Evolutionary conservation across 768 basidiomycete species (phyloP).

Genomic region (Calvatia gigantea): DNA sequence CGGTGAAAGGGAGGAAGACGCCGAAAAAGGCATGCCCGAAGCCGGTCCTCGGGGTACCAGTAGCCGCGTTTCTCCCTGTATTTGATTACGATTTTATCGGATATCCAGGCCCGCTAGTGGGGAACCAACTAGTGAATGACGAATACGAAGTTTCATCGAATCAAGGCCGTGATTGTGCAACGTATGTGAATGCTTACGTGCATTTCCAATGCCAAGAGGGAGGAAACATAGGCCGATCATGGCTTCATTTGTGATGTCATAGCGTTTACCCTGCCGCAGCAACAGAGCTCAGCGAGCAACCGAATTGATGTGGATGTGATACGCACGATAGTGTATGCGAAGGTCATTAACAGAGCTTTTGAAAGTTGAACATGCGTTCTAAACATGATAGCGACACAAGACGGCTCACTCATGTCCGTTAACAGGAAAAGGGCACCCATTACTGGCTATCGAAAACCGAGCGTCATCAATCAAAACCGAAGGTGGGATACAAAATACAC

Average conservation of each 20-base stretch:
- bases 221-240: slow-evolving; percentile 59
- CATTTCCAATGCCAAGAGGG: slow-evolving; percentile 56
- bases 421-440: slow-evolving; percentile 23
- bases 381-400: neutral
- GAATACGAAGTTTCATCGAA: too few relatives aligned
- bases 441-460: slow-evolving; percentile 10
- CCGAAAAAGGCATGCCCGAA: slow-evolving; percentile 50
- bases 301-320: neutral
- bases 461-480: neutral
- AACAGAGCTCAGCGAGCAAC: neutral
- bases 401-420: slow-evolving; percentile 35
- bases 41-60: slow-evolving; percentile 70
- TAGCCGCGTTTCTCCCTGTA: slow-evolving; percentile 45
- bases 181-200: slow-evolving; percentile 35
- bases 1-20: slow-evolving; percentile 51
- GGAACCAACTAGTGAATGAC: slow-evolving; percentile 50
- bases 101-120: slow-evolving; percentile 55
- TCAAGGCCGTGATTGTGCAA: too few relatives aligned
- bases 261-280: slow-evolving; percentile 60
- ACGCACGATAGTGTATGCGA: slow-evolving; percentile 66
- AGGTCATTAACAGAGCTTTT: slow-evolving; percentile 50
- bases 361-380: neutral
- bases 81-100: slow-evolving; percentile 48
- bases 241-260: slow-evolving; percentile 53
- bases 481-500: slow-evolving; percentile 9